Evolutionary conservation across 164 flowering plant genomes (phyloP), one percentile per base, ranked within the genome.

Genomic region (Echeveria elegans): DNA sequence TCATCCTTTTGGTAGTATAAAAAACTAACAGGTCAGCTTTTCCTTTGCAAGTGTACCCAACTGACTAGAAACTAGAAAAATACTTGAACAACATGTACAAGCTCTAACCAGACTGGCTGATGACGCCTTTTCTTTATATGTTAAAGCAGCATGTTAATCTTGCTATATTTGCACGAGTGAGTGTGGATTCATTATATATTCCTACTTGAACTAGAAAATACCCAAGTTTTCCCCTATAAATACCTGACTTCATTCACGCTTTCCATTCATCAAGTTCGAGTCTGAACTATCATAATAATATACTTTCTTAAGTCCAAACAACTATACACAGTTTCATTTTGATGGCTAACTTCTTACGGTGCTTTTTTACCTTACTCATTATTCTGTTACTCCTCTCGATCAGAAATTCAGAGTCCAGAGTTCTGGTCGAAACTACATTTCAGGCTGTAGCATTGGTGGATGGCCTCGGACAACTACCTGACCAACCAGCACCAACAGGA

Each of bases 61-160:
- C 61, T 56, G 61, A 56, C 61, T 53, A 11, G 56, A 50, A n/a
- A 50, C n/a, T 34, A 50, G n/a, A n/a, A n/a, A n/a, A n/a, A n/a
- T 23, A 50, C 56, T 50, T 10, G 11, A 2, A 50, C 24, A 50
- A 21, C 29, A 53, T 53, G 23, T n/a, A n/a, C n/a, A 56, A 56
- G n/a, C 68, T 65, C 41, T 6, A 37, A 56, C 24, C 40, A 53
- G 32, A 65, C 66, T 70, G 72, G 72, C 66, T 31, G 47, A 31
- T 21, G 32, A 26, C 36, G 50, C 34, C 30, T 60, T 31, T 62
- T 26, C n/a, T 30, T 18, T 21, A 29, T 50, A 31, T 56, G 31
- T 26, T 28, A 56, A 56, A 26, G 32, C 32, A 26, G 19, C 19
- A 28, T 28, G 32, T 56, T 56, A 56, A 56, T 56, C 61, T 7